A percentile compares a stretch with the other conserved stretches of the same genome.
These are phyloP conservation scores for Selenicereus undatus DNA, from an alignment of 148 eudicot genomes.

Conservation along the genomic window DNA sequence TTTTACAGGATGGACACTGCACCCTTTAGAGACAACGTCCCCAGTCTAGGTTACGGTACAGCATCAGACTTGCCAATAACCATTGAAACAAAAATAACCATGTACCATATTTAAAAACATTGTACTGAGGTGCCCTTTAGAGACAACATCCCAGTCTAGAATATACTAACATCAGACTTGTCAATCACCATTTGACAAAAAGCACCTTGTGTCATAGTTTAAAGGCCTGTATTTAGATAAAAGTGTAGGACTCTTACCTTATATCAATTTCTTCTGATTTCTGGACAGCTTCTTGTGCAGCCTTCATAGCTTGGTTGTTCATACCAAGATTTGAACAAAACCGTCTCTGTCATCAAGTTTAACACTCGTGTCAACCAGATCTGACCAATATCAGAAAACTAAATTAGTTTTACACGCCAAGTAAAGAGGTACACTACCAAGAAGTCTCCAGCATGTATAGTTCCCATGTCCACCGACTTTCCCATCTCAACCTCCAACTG, in stretches of 20 bases:
- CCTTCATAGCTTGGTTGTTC: slow-evolving; percentile 36
- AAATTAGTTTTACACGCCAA: neutral
- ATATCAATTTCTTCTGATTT: slow-evolving; percentile 37
- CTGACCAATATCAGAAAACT: neutral
- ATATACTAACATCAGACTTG: too few species aligned
- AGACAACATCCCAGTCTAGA: too few species aligned
- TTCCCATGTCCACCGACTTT: slow-evolving; percentile 86
- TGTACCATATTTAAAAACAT: neutral
- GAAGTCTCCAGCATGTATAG: slow-evolving; percentile 89
- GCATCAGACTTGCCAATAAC: neutral
- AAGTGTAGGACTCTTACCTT: slow-evolving; percentile 17
- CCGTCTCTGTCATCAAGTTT: slow-evolving; percentile 45
- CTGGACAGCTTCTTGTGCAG: slow-evolving; percentile 36
- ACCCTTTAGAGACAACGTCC: neutral
- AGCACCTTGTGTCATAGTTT: neutral
- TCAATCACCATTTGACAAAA: too few species aligned
- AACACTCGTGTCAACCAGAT: slow-evolving; percentile 18
- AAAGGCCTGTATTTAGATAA: neutral
- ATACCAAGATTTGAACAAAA: slow-evolving; percentile 55
- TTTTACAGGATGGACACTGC: neutral
- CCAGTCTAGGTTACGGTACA: neutral
- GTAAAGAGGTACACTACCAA: slow-evolving; percentile 47
- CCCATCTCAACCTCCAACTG: slow-evolving; percentile 90
- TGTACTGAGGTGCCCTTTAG: too few species aligned
- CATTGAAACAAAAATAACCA: neutral